Evolutionary conservation across 1,284 basidiomycete species (phyloP).

Genomic region (Baeospora myosura): DNA sequence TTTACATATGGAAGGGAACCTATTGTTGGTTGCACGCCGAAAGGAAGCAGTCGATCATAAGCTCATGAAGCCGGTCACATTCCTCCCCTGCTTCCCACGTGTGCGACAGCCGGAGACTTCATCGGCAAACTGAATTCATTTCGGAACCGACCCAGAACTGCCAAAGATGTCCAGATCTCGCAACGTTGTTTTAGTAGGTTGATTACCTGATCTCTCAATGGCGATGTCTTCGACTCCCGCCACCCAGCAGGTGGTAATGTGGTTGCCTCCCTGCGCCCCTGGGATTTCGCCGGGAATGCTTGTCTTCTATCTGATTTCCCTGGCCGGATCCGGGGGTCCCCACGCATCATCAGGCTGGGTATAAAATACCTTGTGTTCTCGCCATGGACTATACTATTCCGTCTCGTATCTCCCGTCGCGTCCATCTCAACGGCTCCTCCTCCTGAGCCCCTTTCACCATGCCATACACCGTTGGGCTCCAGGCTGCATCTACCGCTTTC

Average conservation of each 20-base stretch:
- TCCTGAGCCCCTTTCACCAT: constrained; percentile 20
- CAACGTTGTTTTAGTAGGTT: constrained; percentile 14
- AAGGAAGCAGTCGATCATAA: no score
- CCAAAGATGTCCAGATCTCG: constrained; percentile 17
- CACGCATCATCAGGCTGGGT: constrained; percentile 1
- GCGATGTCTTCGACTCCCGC: constrained; percentile 13
- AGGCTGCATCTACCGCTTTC: constrained; percentile 50
- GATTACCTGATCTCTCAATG: constrained; percentile 13
- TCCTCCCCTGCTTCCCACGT: constrained; percentile 5
- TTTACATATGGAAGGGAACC: no score
- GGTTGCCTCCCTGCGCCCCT: constrained; percentile 14
- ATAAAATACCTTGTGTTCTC: constrained; percentile 8
- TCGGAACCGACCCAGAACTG: constrained; percentile 27
- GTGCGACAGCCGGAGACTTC: neutral
- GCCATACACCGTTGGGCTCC: constrained; percentile 53
- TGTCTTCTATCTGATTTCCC: constrained; percentile 6
- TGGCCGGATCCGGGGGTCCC: constrained; percentile 4
- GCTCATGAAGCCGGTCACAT: neutral
- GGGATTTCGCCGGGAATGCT: constrained; percentile 6
- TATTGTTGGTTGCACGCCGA: no score
- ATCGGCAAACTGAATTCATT: constrained; percentile 20
- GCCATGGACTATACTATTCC: neutral
- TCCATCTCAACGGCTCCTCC: neutral
- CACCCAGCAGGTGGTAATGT: constrained; percentile 9
- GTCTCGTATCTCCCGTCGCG: neutral